phyloP scores from a whole-genome alignment of 2,329 filamentous ascomycete species.

The Fusarium tuaranense region DNA sequence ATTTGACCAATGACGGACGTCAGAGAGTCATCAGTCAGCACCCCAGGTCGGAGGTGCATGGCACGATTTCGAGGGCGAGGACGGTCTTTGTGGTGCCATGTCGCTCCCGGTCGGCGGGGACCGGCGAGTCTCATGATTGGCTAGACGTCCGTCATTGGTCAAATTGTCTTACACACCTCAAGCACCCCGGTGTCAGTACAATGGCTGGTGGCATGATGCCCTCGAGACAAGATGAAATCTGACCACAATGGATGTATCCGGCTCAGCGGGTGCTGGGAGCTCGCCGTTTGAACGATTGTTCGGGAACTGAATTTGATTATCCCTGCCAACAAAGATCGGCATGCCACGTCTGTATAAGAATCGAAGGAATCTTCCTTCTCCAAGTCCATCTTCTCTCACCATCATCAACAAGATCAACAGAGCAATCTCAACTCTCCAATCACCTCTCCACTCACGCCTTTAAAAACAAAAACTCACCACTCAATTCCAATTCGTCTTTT shows the following conservation, averaged over 20 bases:
- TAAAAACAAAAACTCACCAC: constrained; percentile 15
- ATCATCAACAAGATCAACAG: constrained; percentile 36
- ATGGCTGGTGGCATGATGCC: constrained; percentile 41
- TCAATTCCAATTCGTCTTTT: constrained; percentile 37
- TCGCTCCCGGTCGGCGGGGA: constrained; percentile 41
- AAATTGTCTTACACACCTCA: constrained; percentile 2
- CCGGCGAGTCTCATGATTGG: constrained; percentile 42
- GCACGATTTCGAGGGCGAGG: constrained; percentile 39
- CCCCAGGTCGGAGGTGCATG: constrained; percentile 35
- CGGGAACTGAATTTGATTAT: constrained; percentile 21
- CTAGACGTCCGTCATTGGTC: constrained; percentile 33
- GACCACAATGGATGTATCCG: constrained; percentile 43
- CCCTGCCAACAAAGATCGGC: constrained; percentile 22
- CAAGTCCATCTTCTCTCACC: constrained; percentile 31
- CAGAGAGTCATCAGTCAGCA: constrained; percentile 36
- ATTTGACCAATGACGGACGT: too few relatives aligned
- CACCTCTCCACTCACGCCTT: constrained; percentile 37
- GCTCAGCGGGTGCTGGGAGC: constrained; percentile 38
- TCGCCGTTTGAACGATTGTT: constrained; percentile 39
- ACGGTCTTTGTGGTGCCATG: constrained; percentile 42
- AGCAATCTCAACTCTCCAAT: constrained; percentile 27
- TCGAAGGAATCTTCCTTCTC: constrained; percentile 29
- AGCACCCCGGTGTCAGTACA: constrained; percentile 31
- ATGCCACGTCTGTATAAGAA: constrained; percentile 42
- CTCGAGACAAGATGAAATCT: constrained; percentile 42